Base-by-base conservation (phyloP, 164 flowering plant species). In the Echeveria elegans region DNA sequence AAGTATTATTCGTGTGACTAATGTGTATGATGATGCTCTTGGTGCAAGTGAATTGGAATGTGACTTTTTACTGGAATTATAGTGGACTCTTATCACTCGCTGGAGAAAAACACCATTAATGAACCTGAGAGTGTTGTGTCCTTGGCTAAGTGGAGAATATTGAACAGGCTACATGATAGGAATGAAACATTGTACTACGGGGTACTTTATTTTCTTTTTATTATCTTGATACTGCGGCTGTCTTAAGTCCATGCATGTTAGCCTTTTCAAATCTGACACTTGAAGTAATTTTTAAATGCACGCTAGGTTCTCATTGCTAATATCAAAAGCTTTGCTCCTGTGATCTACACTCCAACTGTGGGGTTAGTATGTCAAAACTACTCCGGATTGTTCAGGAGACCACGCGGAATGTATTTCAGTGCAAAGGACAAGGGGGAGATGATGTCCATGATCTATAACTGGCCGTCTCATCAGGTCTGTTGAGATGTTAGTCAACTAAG, bases 401-500 rank as follows among this genome's bases (percentile, higher is more conserved):
- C 99, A 65, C 96, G 99, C 68, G 99, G 99, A 61, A 95, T 95
- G 99, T 95, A 95, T 79, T 95, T 95, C 77, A 95, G 99, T 80
- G 99, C 96, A 31, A 92, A 86, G 74, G 99, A 95, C 72, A 95
- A 85, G 75, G 99, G 99, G 75, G 99, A 95, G 80, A 95, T 95
- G 97, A 92, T 95, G 96, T 95, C 99, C 50, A 95, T 95, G 99
- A 92, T 95, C 75, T 95, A 92, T 66, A 95, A 95, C 71, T 95
- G 99, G 99, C 99, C 99, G 26, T 75, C 92, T 69, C 71, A 79
- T 15, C 76, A 92, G 90, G 99, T 94, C 83, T 56, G 18, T 1
- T 66, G 29, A 50, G 10, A 37, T 28, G 62, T 7, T 62, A 61
- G 9, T 62, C 34, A 12, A 34, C 58, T 23, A 16, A 34, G 3